phyloP scores from a whole-genome alignment of 2,329 filamentous ascomycete species.

The Ciborinia camelliae region DNA sequence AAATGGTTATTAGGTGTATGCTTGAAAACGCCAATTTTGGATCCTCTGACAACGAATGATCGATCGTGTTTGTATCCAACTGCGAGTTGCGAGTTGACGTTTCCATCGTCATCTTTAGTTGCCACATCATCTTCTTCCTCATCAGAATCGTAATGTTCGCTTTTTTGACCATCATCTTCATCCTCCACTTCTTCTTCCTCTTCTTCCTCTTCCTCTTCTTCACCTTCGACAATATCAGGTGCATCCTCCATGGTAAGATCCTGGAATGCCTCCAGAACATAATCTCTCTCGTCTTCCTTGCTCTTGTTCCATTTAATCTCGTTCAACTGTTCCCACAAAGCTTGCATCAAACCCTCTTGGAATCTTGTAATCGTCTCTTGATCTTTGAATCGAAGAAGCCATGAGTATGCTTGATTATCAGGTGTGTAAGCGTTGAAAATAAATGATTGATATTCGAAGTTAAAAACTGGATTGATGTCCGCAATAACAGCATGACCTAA shows the following conservation, averaged over 20 bases:
- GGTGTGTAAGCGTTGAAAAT: slow-evolving; percentile 96
- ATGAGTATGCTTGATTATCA: slow-evolving; percentile 89
- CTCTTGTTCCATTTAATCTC: slow-evolving; percentile 91
- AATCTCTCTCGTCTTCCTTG: slow-evolving; percentile 89
- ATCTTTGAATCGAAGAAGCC: slow-evolving; percentile 89
- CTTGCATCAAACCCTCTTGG: slow-evolving; percentile 91
- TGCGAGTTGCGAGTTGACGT: slow-evolving; percentile 88
- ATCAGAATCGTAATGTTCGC: slow-evolving; percentile 70
- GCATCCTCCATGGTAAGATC: slow-evolving; percentile 89
- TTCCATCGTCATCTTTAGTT: slow-evolving; percentile 67
- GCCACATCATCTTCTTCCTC: slow-evolving; percentile 78
- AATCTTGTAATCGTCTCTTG: slow-evolving; percentile 77
- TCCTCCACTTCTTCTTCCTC: slow-evolving; percentile 54
- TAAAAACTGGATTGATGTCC: slow-evolving; percentile 97
- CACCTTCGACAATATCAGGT: slow-evolving; percentile 48
- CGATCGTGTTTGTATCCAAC: slow-evolving; percentile 97
- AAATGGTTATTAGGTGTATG: slow-evolving; percentile 89
- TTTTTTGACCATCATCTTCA: slow-evolving; percentile 59
- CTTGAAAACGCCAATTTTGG: slow-evolving; percentile 98
- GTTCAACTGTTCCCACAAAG: slow-evolving; percentile 94
- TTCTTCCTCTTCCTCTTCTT: slow-evolving; percentile 46
- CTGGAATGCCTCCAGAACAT: slow-evolving; percentile 92
- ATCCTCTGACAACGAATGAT: slow-evolving; percentile 93
- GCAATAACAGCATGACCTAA: slow-evolving; percentile 79
- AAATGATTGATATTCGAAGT: slow-evolving; percentile 97